phyloP scores from a whole-genome alignment of 1,284 basidiomycete genomes.

The Flammula alnicola region DNA sequence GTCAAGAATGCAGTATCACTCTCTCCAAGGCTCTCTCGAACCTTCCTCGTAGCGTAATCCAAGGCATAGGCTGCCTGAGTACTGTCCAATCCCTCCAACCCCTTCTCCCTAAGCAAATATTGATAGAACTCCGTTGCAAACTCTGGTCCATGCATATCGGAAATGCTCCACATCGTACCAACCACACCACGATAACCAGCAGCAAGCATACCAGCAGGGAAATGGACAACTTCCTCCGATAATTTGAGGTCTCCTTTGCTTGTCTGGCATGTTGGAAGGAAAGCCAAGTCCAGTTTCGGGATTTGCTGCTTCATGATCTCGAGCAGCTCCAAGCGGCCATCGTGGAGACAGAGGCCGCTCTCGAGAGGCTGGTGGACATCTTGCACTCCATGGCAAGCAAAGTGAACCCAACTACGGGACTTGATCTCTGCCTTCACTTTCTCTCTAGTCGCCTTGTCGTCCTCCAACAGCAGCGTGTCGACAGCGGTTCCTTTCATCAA shows the following conservation, averaged over 20 bases:
- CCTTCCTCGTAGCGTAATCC: conserved; percentile 14
- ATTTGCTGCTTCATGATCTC: no score
- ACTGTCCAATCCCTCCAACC: conserved; percentile 14
- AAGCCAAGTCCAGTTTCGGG: no score
- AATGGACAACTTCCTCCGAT: conserved; percentile 24
- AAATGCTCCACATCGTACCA: conserved; percentile 26
- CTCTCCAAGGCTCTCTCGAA: conserved; percentile 14
- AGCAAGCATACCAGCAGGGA: conserved; percentile 24
- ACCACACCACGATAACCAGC: conserved; percentile 25
- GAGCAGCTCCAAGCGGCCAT: conserved; percentile 16
- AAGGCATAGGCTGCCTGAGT: no score
- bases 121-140: conserved; percentile 20
- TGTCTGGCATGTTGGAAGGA: no score
- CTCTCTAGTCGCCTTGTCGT: conserved; percentile 10
- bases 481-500: conserved; percentile 1
- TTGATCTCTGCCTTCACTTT: conserved; percentile 12
- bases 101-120: conserved; percentile 2
- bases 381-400: conserved; percentile 26
- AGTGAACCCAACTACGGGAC: conserved; percentile 18
- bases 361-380: conserved; percentile 13
- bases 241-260: no score
- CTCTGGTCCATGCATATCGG: conserved; percentile 16
- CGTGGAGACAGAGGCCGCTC: conserved; percentile 20
- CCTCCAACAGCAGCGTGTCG: conserved; percentile 9
- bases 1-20: conserved; percentile 5